Base-by-base conservation (phyloP, 1,284 basidiomycete species). In the Tilletia caries region DNA sequence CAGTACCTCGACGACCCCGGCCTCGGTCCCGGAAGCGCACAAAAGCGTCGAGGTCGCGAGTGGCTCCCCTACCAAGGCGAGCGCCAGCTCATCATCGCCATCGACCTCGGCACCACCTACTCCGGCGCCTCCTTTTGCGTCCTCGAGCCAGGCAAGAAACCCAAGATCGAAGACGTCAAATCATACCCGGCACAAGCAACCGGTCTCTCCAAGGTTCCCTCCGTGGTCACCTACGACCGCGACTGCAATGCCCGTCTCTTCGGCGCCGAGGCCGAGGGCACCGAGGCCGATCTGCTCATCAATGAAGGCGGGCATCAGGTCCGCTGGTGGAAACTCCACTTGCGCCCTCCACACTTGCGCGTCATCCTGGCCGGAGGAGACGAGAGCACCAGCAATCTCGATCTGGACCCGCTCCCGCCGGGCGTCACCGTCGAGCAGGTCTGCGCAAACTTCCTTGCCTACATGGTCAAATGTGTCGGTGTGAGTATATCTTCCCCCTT, bases 271-370 rank as follows among this genome's bases (percentile, higher is more conserved):
- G 69, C 69, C 15, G 69, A 70, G 65, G 69, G 69, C 3, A 46
- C 50, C 25, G 69, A 70, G 18, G 69, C 69, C 23, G 69, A 70
- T 44, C 37, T 58, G n/a, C 32, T 67, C 2, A 48, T 70, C 32
- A 66, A 70, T 23, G 65, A 70, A 23, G 69, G 69, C 5, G 69
- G 69, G 6, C 41, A 48, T 27, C 69, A 70, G 43, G 60, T 70
- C 23, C 46, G 69, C 44, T 70, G 69, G 69, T 70, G 69, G 69
- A 70, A 70, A 48, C 65, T 70, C 23, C 69, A 70, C 25, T 46
- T 70, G 18, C 58, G 67, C 23, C 69, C 69, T 6, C 66, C 66
- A 25, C 69, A 70, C 29, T 58, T 70, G 13, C 69, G 60, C 33
- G 65, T 70, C 48, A 70, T 70, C 34, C 50, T 60, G 18, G 67